Conservation (phyloP, 1,284 basidiomycete species). For the Ganoderma resinaceum region DNA sequence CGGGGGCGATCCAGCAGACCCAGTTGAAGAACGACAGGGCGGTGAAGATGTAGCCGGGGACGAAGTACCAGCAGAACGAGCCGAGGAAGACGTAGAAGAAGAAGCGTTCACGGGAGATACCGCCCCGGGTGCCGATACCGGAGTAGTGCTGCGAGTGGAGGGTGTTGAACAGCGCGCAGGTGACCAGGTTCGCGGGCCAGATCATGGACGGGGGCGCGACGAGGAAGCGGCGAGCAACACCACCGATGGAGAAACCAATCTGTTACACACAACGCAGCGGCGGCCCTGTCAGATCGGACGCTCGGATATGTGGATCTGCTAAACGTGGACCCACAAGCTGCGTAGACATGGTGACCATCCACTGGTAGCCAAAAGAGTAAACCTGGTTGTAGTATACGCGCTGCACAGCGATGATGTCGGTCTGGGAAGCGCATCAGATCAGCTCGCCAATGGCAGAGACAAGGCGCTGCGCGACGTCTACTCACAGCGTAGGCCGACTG, state of each 20-base stretch:
- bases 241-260: constrained; percentile 83
- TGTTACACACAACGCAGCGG: constrained; percentile 75
- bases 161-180: constrained; percentile 85
- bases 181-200: constrained; percentile 68
- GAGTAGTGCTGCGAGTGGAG: constrained; percentile 69
- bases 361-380: constrained; percentile 73
- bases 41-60: constrained; percentile 57
- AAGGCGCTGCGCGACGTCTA: not conserved
- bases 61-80: constrained; percentile 41
- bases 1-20: constrained; percentile 68
- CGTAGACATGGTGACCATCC: constrained; percentile 84
- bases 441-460: constrained; percentile 3
- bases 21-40: constrained; percentile 57
- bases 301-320: not conserved
- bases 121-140: constrained; percentile 67
- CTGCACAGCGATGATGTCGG: constrained; percentile 83
- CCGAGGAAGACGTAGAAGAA: constrained; percentile 39
- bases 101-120: constrained; percentile 53
- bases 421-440: constrained; percentile 42
- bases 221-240: constrained; percentile 63
- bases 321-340: constrained; percentile 54
- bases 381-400: constrained; percentile 71
- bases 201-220: constrained; percentile 82
- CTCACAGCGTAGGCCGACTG: constrained; percentile 48
- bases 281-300: constrained; percentile 44